A percentile compares a stretch with the other conserved stretches of the same genome.
These are phyloP conservation scores for Danielia oregonensis DNA, from an alignment of 805 yeast genomes.

Conservation along the genomic window DNA sequence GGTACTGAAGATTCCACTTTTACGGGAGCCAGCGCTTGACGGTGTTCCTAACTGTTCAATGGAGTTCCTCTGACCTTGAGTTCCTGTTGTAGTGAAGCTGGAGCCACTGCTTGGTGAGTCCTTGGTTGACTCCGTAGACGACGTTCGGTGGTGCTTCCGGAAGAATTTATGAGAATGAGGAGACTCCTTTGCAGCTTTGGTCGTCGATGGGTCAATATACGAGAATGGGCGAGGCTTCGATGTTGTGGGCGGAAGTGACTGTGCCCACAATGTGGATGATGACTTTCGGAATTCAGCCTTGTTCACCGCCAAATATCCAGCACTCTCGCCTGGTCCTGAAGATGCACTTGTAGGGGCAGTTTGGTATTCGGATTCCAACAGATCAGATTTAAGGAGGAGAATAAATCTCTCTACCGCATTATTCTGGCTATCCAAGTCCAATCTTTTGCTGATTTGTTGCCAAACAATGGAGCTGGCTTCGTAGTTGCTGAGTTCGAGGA, in stretches of 20 bases:
- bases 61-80: background rate
- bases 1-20: slow-evolving; percentile 37
- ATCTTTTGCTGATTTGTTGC: slow-evolving; percentile 35
- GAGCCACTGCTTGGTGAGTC: slow-evolving; percentile 2
- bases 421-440: slow-evolving; percentile 41
- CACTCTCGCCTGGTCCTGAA: slow-evolving; percentile 13
- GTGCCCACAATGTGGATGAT: slow-evolving; percentile 26
- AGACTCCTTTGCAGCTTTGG: slow-evolving; percentile 20
- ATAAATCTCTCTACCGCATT: slow-evolving; percentile 57
- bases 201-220: slow-evolving; percentile 29
- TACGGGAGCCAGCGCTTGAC: slow-evolving; percentile 12
- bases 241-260: slow-evolving; percentile 16
- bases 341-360: background rate
- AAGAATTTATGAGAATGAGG: slow-evolving; percentile 43
- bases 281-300: slow-evolving; percentile 32
- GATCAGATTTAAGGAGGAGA: slow-evolving; percentile 36
- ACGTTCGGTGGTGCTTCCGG: slow-evolving; percentile 61
- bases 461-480: slow-evolving; percentile 47
- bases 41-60: no score
- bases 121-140: slow-evolving; percentile 29
- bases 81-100: background rate
- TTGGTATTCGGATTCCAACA: background rate
- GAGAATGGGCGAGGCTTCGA: slow-evolving; percentile 36
- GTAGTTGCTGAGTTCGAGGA: slow-evolving; percentile 65
- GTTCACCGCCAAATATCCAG: slow-evolving; percentile 11